Conservation (phyloP, 1,284 basidiomycete species). For the Ceratobasidium theobromae region DNA sequence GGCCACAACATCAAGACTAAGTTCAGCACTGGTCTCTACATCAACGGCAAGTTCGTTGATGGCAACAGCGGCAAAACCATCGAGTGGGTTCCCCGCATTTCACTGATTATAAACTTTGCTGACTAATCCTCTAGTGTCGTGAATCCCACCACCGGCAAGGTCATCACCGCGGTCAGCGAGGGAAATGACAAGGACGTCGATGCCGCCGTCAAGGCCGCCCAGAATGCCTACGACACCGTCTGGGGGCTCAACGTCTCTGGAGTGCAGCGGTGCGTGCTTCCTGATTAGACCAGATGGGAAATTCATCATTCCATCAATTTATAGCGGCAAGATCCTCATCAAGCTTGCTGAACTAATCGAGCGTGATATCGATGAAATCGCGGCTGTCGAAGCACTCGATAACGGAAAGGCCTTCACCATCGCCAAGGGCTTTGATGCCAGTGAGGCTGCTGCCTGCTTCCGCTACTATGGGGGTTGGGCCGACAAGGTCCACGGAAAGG, state of each 20-base stretch:
- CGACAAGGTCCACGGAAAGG: conserved; percentile 85
- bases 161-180: conserved; percentile 67
- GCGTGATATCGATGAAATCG: conserved; percentile 66
- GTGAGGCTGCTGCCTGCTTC: conserved; percentile 65
- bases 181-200: conserved; percentile 74
- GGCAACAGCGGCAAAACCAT: conserved; percentile 66
- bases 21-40: conserved; percentile 76
- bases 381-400: conserved; percentile 80
- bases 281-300: background rate
- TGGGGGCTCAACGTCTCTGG: conserved; percentile 66
- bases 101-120: conserved; percentile 20
- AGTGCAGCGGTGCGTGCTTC: conserved; percentile 18
- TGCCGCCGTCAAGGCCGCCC: conserved; percentile 72
- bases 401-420: conserved; percentile 79
- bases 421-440: conserved; percentile 71
- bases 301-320: background rate
- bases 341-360: conserved; percentile 79
- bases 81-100: conserved; percentile 52
- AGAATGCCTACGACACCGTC: conserved; percentile 68
- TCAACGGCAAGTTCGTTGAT: conserved; percentile 76
- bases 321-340: conserved; percentile 60
- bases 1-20: conserved; percentile 19
- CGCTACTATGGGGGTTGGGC: conserved; percentile 49
- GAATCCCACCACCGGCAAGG: conserved; percentile 78
- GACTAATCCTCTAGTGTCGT: conserved; percentile 54